Base-by-base conservation (phyloP, 2,329 filamentous ascomycete genomes). In the Cladorrhinum sp. region DNA sequence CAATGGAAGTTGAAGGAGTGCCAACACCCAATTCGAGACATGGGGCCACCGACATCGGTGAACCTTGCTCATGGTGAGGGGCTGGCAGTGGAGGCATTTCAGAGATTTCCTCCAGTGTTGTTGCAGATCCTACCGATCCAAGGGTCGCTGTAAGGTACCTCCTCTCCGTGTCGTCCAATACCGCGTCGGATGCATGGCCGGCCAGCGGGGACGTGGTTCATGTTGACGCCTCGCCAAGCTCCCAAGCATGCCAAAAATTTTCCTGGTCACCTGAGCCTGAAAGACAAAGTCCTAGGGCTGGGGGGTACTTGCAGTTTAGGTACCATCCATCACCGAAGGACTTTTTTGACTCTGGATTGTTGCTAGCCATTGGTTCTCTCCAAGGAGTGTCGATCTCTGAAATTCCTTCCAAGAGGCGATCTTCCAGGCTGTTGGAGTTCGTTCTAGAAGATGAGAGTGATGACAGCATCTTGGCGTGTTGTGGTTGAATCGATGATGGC, bases 251-350 rank as follows among this genome's bases (percentile, higher is more conserved):
- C 55, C 58, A 62, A 60, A 61, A 64, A 66, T 67, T 68, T 69
- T 65, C 62, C 55, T 39, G 60, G 58, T 71, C 70, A 71, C 68
- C 68, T 70, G 69, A 69, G 64, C 66, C 50, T 65, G 66, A 64
- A 66, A 64, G 62, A 66, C 67, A 67, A 59, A 60, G 54, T 28
- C 30, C 58, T 50, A 53, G 42, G 28, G 53, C 61, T 58, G 58
- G 39, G 50, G 28, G 55, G 46, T 52, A 51, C 57, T 28, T 33
- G 33, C 33, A 14, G n/a, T 55, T n/a, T 18, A 50, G 49, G 28
- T 55, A 46, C 55, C 49, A 61, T 18, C 26, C 12, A 9, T 49
- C 30, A 26, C 20, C 21, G 50, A 62, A 55, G 54, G 54, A 57
- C 54, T 57, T 49, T 16, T 24, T 39, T 12, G 2, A 55, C 33